Evolutionary conservation across 2,329 filamentous ascomycete species (phyloP).

Genomic region (Chaetomium sp.): DNA sequence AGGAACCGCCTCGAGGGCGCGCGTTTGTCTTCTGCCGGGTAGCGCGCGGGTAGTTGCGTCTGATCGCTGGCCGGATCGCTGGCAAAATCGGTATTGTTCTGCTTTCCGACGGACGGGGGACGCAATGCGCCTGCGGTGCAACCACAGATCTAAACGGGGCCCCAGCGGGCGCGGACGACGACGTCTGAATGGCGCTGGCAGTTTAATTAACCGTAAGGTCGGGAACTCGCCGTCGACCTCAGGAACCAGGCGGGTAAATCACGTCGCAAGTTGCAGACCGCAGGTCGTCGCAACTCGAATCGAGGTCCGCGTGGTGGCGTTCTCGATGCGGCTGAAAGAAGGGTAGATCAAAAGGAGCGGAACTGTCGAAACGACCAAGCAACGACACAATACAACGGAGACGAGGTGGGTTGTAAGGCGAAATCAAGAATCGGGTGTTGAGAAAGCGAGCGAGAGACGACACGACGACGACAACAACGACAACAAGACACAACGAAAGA

Average conservation of each 20-base stretch:
- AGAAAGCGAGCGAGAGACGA: no score
- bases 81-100: conserved; percentile 6
- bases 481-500: no score
- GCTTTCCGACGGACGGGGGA: conserved; percentile 4
- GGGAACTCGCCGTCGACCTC: neutral
- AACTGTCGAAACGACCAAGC: no score
- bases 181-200: neutral
- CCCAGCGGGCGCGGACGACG: conserved; percentile 8
- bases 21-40: neutral
- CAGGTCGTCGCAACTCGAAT: neutral
- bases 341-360: no score
- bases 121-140: conserved; percentile 14
- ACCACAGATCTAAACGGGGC: conserved; percentile 4
- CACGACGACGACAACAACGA: no score
- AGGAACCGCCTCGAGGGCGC: conserved; percentile 1
- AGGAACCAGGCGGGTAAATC: conserved; percentile 7
- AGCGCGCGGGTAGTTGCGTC: conserved; percentile 2
- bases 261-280: neutral
- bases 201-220: conserved; percentile 15
- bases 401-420: no score
- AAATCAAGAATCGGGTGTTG: no score
- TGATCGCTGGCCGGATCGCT: neutral
- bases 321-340: no score
- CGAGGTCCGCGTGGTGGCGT: no score
- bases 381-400: no score